Evolutionary conservation across 2,329 filamentous ascomycete species (phyloP).

Genomic region (Westerdykella ornata): DNA sequence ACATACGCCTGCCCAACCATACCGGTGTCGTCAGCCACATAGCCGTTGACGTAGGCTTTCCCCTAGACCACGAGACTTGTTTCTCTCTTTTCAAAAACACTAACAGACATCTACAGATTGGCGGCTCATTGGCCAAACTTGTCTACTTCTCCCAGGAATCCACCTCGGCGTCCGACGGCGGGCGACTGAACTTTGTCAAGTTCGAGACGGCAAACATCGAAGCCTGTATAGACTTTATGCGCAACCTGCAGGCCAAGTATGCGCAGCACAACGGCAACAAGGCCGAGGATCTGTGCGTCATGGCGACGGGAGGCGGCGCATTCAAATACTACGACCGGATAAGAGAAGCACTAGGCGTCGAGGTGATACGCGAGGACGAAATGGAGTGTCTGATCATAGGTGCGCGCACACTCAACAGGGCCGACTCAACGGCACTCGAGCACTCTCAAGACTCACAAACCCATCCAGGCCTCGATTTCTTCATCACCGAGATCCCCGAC

Average conservation of each 20-base stretch:
- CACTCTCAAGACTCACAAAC: background rate
- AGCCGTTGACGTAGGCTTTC: constrained; percentile 73
- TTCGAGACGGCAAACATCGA: constrained; percentile 96
- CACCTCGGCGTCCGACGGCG: constrained; percentile 70
- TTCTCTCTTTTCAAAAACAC: constrained; percentile 13
- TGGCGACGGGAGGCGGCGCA: constrained; percentile 92
- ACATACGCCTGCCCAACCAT: constrained; percentile 94
- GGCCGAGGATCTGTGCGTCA: constrained; percentile 72
- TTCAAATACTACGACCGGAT: constrained; percentile 97
- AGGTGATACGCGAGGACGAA: constrained; percentile 89
- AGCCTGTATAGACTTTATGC: constrained; percentile 87
- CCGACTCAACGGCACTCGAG: background rate
- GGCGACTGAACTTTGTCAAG: constrained; percentile 86
- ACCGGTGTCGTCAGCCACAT: constrained; percentile 94
- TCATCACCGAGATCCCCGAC: constrained; percentile 93
- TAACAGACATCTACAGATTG: constrained; percentile 57
- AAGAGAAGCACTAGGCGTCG: constrained; percentile 71
- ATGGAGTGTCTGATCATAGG: constrained; percentile 98
- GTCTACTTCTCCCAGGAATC: constrained; percentile 94
- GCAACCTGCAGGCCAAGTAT: constrained; percentile 75
- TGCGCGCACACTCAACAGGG: constrained; percentile 38
- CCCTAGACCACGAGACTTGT: background rate
- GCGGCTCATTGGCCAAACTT: constrained; percentile 88
- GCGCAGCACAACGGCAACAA: constrained; percentile 65
- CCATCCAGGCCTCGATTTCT: constrained; percentile 78